Conservation (phyloP, 2,329 filamentous ascomycete genomes). For the Reticulascus tulasneorum region DNA sequence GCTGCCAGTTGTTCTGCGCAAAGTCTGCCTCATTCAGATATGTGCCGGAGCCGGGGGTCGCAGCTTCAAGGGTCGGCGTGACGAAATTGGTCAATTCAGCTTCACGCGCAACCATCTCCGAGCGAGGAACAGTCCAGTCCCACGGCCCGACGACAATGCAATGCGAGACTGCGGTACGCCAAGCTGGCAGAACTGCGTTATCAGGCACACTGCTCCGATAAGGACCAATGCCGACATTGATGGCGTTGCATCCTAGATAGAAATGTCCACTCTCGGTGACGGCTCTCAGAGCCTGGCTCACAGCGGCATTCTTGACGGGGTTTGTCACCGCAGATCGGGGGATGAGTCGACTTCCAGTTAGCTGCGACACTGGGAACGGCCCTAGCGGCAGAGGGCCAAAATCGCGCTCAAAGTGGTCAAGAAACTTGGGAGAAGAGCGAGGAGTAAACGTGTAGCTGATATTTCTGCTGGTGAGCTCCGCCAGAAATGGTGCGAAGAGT, state of each 20-base stretch:
- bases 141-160: conserved; percentile 20
- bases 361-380: background rate
- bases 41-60: conserved; percentile 19
- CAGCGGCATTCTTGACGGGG: background rate
- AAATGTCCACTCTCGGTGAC: conserved; percentile 10
- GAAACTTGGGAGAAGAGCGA: conserved; percentile 23
- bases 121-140: conserved; percentile 9
- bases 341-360: background rate
- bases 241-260: conserved; percentile 9
- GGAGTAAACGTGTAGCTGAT: conserved; percentile 21
- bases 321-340: background rate
- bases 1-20: conserved; percentile 22
- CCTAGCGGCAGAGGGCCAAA: conserved; percentile 35
- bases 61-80: conserved; percentile 24
- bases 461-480: no score
- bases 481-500: background rate
- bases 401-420: conserved; percentile 39
- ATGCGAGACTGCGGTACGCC: conserved; percentile 34
- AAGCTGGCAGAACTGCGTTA: conserved; percentile 38
- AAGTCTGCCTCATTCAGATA: conserved; percentile 27
- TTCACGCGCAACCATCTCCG: conserved; percentile 15
- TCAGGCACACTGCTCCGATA: conserved; percentile 15
- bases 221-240: conserved; percentile 5
- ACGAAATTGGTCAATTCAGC: conserved; percentile 23
- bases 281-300: conserved; percentile 5